A percentile compares a stretch with the other conserved stretches of the same genome.
These are phyloP conservation scores for Sonneratia alba DNA, from an alignment of 345 rosid species.

Conservation along the genomic window DNA sequence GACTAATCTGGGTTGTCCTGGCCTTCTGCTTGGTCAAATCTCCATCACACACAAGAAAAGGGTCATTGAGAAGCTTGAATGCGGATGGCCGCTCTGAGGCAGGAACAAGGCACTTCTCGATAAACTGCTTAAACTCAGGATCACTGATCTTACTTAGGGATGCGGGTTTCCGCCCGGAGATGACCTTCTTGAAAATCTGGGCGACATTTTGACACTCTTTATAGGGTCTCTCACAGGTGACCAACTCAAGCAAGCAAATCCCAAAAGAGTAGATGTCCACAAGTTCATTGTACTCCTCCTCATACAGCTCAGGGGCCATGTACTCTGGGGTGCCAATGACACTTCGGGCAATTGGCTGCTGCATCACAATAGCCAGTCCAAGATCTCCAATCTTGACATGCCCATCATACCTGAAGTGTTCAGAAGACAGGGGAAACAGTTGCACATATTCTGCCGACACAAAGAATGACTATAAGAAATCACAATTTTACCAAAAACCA, in stretches of 20 bases:
- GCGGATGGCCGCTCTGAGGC: slow-evolving; percentile 61
- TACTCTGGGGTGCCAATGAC: slow-evolving; percentile 85
- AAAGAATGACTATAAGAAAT: too few species aligned
- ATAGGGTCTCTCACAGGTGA: slow-evolving; percentile 71
- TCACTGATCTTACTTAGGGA: slow-evolving; percentile 65
- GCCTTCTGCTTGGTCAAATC: slow-evolving; percentile 24
- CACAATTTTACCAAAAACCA: too few species aligned
- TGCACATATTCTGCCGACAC: not conserved
- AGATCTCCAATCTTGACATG: slow-evolving; percentile 88
- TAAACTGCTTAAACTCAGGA: slow-evolving; percentile 56
- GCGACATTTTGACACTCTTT: slow-evolving; percentile 71
- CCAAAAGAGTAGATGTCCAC: slow-evolving; percentile 83
- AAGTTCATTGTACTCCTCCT: slow-evolving; percentile 78
- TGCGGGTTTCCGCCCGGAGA: slow-evolving; percentile 61
- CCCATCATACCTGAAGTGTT: slow-evolving; percentile 26
- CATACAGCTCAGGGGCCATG: slow-evolving; percentile 94
- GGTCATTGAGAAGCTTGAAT: slow-evolving; percentile 58
- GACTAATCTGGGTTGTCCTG: slow-evolving; percentile 18
- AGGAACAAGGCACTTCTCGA: slow-evolving; percentile 84
- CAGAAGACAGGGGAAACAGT: not conserved
- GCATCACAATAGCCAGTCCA: slow-evolving; percentile 72
- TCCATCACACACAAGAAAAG: slow-evolving; percentile 43
- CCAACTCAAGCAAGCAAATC: slow-evolving; percentile 79
- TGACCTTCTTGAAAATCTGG: slow-evolving; percentile 77
- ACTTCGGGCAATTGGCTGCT: slow-evolving; percentile 71